Conservation (phyloP, 352 stramenopile species). For the Phytophthora brassicae region DNA sequence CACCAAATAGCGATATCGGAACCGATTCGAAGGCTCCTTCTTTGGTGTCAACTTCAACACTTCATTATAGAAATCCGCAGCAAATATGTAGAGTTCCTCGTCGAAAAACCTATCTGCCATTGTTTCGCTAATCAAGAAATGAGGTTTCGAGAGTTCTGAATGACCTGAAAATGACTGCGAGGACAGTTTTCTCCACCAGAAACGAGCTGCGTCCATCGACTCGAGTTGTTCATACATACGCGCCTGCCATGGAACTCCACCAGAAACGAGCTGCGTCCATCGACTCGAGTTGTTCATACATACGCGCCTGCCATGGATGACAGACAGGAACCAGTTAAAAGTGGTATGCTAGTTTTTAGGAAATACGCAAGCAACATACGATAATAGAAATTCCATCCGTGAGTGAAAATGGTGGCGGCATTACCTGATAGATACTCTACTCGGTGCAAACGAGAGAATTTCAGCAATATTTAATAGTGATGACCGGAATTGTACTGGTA, state of each 20-base stretch:
- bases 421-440: conserved; percentile 45
- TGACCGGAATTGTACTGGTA: background rate
- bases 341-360: background rate
- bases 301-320: conserved; percentile 30
- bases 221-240: conserved; percentile 40
- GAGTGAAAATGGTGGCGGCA: conserved; percentile 48
- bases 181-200: conserved; percentile 46
- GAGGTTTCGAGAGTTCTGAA: background rate
- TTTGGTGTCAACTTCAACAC: background rate
- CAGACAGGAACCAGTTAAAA: no score
- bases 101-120: conserved; percentile 37
- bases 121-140: conserved; percentile 3
- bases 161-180: background rate
- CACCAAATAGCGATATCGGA: conserved; percentile 31
- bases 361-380: conserved; percentile 27
- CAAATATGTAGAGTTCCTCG: conserved; percentile 37
- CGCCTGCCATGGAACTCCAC: conserved; percentile 41
- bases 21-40: conserved; percentile 14
- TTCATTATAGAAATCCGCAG: conserved; percentile 37
- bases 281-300: conserved; percentile 38
- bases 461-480: background rate
- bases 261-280: conserved; percentile 31
- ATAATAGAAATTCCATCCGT: conserved; percentile 47
- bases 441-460: background rate
- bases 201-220: conserved; percentile 12